Evolutionary conservation across 2,329 filamentous ascomycete species (phyloP), one percentile per base, ranked within the genome.

Genomic region (Hypoxylon sp.): DNA sequence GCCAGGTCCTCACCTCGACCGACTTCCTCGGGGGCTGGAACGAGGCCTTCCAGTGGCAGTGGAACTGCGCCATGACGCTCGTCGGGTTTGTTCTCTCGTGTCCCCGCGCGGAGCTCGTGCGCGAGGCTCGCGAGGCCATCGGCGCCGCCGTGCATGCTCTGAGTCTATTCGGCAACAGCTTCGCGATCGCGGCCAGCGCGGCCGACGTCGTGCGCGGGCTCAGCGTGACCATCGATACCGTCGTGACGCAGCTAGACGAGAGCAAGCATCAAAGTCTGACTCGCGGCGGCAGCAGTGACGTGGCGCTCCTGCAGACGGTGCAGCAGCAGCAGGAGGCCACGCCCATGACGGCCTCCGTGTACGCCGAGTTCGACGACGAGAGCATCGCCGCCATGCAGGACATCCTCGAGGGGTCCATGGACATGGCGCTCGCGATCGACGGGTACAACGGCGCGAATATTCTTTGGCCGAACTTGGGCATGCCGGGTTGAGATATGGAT

Each of bases 21-120:
- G 60, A 64, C 8, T 59, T 73, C 15, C 52, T 74, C 0, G 52
- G 53, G 7, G 70, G 71, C 5, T 72, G 68, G 69, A 63, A 70
- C 38, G 67, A 72, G 37, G 62, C 66, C 0, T 75, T 72, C 35
- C 69, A 72, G 15, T 75, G 69, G 63, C 73, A 75, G 55, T 75
- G 73, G 70, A 70, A 74, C 49, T 69, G 72, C 1, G 44, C 53
- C 12, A 51, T 59, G 41, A 51, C 53, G 7, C 31, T 58, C 1
- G 27, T 48, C n/a, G 55, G 51, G 3, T 58, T 43, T 21, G 32
- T 51, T 4, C 42, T 57, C 6, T 27, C 50, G 19, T 53, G 54
- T 26, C 46, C 52, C 7, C 29, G 35, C 3, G 34, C 25, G 3
- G 36, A 48, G 9, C 16, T 41, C 12, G 34, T 27, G 12, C 47